Evolutionary conservation across 768 basidiomycete species (phyloP).

Genomic region (Lenzites betulinus): DNA sequence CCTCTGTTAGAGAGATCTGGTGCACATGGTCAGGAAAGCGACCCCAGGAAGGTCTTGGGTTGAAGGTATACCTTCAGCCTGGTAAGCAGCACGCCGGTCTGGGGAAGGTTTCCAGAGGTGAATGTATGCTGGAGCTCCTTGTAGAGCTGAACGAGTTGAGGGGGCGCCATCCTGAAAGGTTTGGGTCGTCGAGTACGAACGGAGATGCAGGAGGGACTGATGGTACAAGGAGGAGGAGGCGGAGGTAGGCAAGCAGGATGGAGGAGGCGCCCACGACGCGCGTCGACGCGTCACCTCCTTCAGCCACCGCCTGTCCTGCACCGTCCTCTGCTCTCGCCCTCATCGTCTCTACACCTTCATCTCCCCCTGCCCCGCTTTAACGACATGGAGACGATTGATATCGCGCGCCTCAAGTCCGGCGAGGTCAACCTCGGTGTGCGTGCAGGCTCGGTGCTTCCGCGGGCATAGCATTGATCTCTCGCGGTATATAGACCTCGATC

Average conservation of each 20-base stretch:
- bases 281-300: constrained; percentile 42
- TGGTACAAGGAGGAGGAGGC: background rate
- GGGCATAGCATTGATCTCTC: background rate
- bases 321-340: constrained; percentile 31
- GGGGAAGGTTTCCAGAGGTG: constrained; percentile 65
- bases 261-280: constrained; percentile 31
- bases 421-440: constrained; percentile 97
- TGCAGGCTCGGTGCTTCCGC: constrained; percentile 19
- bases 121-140: constrained; percentile 70
- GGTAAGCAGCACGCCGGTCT: constrained; percentile 60
- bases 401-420: constrained; percentile 86
- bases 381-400: constrained; percentile 56
- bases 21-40: constrained; percentile 6
- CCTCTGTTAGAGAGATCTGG: constrained; percentile 78
- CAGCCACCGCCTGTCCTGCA: constrained; percentile 22
- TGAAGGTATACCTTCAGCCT: constrained; percentile 69
- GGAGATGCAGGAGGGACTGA: background rate
- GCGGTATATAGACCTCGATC: constrained; percentile 79
- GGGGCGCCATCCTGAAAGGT: constrained; percentile 44
- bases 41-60: background rate
- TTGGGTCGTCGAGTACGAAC: background rate
- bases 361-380: constrained; percentile 43
- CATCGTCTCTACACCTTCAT: constrained; percentile 19
- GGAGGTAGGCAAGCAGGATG: constrained; percentile 7
- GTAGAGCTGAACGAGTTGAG: constrained; percentile 61